Evolutionary conservation across 2,329 filamentous ascomycete species (phyloP).

Genomic region (Phaeosphaeriaceae sp.): DNA sequence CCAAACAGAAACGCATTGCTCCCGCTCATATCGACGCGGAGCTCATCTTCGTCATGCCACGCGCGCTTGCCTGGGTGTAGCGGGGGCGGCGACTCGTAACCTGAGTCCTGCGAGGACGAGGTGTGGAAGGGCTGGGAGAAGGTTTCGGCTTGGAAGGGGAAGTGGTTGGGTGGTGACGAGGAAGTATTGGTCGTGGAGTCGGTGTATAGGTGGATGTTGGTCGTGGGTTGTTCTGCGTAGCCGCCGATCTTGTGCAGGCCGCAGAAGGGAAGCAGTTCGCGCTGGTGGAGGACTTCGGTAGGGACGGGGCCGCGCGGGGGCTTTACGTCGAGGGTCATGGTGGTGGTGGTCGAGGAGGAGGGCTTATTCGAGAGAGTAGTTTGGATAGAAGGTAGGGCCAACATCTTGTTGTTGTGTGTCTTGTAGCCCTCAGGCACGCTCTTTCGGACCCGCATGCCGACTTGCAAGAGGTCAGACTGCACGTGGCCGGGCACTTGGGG

Average conservation of each 20-base stretch:
- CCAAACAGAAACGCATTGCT: conserved; percentile 37
- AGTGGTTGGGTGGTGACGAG: conserved; percentile 24
- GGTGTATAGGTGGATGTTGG: conserved; percentile 41
- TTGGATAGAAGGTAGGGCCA: conserved; percentile 31
- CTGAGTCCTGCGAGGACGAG: conserved; percentile 35
- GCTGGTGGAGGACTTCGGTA: conserved; percentile 40
- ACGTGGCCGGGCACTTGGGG: conserved; percentile 68
- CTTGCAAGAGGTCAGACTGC: conserved; percentile 83
- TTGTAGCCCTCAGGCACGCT: conserved; percentile 94
- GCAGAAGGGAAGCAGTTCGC: conserved; percentile 80
- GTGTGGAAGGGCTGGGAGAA: conserved; percentile 43
- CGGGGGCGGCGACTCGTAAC: conserved; percentile 29
- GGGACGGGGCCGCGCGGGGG: conserved; percentile 29
- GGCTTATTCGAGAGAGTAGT: conserved; percentile 27
- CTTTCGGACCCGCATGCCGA: conserved; percentile 95
- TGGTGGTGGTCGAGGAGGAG: conserved; percentile 14
- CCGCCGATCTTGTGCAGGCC: conserved; percentile 80
- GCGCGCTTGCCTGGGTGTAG: conserved; percentile 52
- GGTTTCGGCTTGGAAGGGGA: conserved; percentile 41
- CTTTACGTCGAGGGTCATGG: conserved; percentile 27
- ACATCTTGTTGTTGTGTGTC: conserved; percentile 60
- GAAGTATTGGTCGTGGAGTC: conserved; percentile 5
- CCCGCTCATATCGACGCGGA: conserved; percentile 15
- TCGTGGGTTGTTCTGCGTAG: conserved; percentile 64
- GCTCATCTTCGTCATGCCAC: conserved; percentile 49